These are phyloP conservation scores for Gloeophyllum trabeum DNA, from an alignment of 768 basidiomycete species.

Conservation along the genomic window DNA sequence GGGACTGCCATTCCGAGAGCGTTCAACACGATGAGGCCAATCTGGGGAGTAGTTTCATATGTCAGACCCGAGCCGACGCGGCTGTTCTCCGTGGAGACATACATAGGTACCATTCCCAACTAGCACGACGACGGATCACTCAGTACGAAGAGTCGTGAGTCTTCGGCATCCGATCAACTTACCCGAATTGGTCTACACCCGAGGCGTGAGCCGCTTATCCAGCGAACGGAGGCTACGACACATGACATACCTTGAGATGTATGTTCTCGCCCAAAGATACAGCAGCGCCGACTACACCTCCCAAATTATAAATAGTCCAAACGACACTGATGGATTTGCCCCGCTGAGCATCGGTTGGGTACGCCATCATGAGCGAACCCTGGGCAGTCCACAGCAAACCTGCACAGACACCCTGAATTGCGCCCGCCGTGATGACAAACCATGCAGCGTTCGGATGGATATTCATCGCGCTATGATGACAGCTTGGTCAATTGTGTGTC, in stretches of 20 bases:
- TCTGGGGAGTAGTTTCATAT: too few species aligned
- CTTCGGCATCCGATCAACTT: too few species aligned
- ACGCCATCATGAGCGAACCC: conserved; percentile 77
- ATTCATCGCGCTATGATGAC: conserved; percentile 46
- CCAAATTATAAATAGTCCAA: conserved; percentile 78
- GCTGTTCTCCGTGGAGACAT: too few species aligned
- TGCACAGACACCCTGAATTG: conserved; percentile 63
- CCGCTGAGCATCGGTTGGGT: conserved; percentile 72
- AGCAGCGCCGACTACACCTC: conserved; percentile 67
- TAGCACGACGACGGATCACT: too few species aligned
- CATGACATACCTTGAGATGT: conserved; percentile 45
- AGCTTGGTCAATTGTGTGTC: too few species aligned
- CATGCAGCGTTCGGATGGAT: conserved; percentile 48
- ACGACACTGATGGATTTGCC: conserved; percentile 70
- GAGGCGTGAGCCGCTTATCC: too few species aligned
- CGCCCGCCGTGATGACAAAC: conserved; percentile 65
- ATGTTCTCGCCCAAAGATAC: conserved; percentile 68
- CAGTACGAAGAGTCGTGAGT: too few species aligned
- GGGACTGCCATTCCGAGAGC: conserved; percentile 59
- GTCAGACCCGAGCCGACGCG: too few species aligned
- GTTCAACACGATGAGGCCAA: conserved; percentile 66
- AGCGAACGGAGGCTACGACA: too few species aligned
- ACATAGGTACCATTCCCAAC: conserved; percentile 72
- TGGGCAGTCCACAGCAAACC: conserved; percentile 75
- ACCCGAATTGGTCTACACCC: too few species aligned